Conservation (phyloP, 148 eudicot genomes). For the Camellia japonica region DNA sequence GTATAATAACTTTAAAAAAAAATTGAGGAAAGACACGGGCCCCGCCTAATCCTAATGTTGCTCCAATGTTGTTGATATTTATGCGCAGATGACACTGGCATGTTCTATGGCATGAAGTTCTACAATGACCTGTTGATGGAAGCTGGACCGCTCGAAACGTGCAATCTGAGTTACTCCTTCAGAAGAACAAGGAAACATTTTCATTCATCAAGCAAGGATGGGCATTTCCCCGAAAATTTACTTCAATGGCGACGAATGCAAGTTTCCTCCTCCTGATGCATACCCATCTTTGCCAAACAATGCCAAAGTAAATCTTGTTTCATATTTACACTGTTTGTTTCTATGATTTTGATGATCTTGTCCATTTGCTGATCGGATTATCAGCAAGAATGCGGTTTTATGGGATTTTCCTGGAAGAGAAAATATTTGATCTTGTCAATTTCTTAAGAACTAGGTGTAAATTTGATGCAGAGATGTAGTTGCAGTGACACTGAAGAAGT, state of each 20-base stretch:
- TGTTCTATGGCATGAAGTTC: conserved; percentile 77
- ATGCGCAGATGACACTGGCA: conserved; percentile 71
- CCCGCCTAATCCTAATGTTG: too few species aligned
- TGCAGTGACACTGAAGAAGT: background rate
- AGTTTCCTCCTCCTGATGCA: conserved; percentile 76
- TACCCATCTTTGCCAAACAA: conserved; percentile 67
- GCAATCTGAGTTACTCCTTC: conserved; percentile 64
- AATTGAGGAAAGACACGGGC: too few species aligned
- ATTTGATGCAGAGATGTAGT: background rate
- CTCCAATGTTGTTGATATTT: background rate
- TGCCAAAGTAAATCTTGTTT: conserved; percentile 25
- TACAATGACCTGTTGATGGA: conserved; percentile 76
- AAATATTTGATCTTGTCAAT: background rate
- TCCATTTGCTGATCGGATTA: conserved; percentile 12
- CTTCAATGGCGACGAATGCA: conserved; percentile 86
- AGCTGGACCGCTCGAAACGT: conserved; percentile 66
- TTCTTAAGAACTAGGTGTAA: too few species aligned
- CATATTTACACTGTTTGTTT: conserved; percentile 17
- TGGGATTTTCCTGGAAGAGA: background rate
- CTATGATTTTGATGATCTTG: conserved; percentile 23
- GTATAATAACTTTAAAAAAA: too few species aligned
- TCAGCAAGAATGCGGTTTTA: background rate
- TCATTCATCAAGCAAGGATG: conserved; percentile 77
- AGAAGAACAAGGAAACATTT: conserved; percentile 57
- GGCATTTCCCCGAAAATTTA: conserved; percentile 83